Percentiles rank a stretch among this genome's conserved stretches.
Evolutionary conservation across 2,329 filamentous ascomycete species (phyloP).

Genomic region (Fusarium piperis): DNA sequence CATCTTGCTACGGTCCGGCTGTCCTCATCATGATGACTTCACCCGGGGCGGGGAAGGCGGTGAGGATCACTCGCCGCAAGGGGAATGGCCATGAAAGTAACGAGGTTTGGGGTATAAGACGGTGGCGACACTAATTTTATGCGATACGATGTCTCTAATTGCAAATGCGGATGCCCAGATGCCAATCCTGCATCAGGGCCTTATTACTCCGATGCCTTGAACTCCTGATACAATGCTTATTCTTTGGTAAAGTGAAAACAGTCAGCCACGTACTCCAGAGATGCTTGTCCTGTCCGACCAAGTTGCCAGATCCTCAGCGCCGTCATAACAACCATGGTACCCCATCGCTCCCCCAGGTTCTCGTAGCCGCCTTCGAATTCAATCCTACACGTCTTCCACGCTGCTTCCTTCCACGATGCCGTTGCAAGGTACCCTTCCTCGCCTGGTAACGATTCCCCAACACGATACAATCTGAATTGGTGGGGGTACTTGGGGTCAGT

Average conservation of each 20-base stretch:
- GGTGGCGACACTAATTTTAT: too few species aligned
- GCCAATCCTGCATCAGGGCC: too few species aligned
- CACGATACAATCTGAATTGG: slow-evolving; percentile 32
- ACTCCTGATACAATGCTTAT: slow-evolving; percentile 1
- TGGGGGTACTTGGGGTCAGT: slow-evolving; percentile 26
- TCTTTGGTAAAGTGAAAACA: slow-evolving; percentile 2
- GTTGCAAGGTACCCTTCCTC: slow-evolving; percentile 20
- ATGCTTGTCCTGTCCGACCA: slow-evolving; percentile 31
- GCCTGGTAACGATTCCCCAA: slow-evolving; percentile 5
- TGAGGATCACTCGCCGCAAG: too few species aligned
- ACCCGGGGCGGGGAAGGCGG: too few species aligned
- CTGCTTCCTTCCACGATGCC: slow-evolving; percentile 31
- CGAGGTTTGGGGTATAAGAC: too few species aligned
- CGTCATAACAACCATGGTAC: slow-evolving; percentile 31
- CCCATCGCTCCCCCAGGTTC: slow-evolving; percentile 24
- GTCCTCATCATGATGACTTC: too few species aligned
- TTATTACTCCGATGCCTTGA: not conserved
- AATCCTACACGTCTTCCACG: slow-evolving; percentile 33
- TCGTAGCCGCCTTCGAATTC: slow-evolving; percentile 28
- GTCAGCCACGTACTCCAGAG: slow-evolving; percentile 28
- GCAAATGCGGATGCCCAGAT: too few species aligned
- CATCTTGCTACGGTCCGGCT: too few species aligned
- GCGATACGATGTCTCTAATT: too few species aligned
- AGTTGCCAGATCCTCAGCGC: slow-evolving; percentile 34
- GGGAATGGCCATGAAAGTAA: too few species aligned